These are phyloP conservation scores for Sungouiozyma ichnusensis DNA, from an alignment of 805 yeast species.

Conservation along the genomic window DNA sequence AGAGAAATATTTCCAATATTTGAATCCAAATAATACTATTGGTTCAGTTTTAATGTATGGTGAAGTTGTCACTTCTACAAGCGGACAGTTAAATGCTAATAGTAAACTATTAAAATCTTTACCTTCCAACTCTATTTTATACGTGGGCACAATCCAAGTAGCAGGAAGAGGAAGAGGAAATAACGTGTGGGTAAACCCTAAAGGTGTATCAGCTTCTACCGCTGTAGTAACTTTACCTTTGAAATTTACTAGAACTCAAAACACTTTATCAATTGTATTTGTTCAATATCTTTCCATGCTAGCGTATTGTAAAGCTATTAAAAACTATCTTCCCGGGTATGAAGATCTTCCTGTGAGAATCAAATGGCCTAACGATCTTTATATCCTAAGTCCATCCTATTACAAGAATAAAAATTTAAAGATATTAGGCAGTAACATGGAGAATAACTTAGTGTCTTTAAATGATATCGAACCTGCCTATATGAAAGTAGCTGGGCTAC, in stretches of 20 bases:
- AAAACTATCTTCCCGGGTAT: constrained; percentile 50
- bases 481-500: constrained; percentile 72
- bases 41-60: constrained; percentile 68
- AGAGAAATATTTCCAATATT: constrained; percentile 37
- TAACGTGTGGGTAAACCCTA: constrained; percentile 90
- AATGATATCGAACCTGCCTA: constrained; percentile 54
- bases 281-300: constrained; percentile 77
- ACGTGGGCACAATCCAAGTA: constrained; percentile 71
- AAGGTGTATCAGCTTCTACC: constrained; percentile 81
- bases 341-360: constrained; percentile 67
- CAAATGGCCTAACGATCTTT: constrained; percentile 97
- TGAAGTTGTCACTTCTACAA: constrained; percentile 86
- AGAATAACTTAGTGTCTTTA: constrained; percentile 29
- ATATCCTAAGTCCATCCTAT: constrained; percentile 57
- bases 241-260: constrained; percentile 34
- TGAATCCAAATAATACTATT: constrained; percentile 30
- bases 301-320: constrained; percentile 72
- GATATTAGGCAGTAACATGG: constrained; percentile 14
- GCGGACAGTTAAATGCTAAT: constrained; percentile 66
- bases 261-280: constrained; percentile 59
- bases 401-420: constrained; percentile 26
- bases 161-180: constrained; percentile 93
- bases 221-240: constrained; percentile 45
- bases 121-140: constrained; percentile 22
- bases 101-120: constrained; percentile 44